Base-by-base conservation (phyloP, 139 green algal species). In the Chlorokybus atmophyticus region DNA sequence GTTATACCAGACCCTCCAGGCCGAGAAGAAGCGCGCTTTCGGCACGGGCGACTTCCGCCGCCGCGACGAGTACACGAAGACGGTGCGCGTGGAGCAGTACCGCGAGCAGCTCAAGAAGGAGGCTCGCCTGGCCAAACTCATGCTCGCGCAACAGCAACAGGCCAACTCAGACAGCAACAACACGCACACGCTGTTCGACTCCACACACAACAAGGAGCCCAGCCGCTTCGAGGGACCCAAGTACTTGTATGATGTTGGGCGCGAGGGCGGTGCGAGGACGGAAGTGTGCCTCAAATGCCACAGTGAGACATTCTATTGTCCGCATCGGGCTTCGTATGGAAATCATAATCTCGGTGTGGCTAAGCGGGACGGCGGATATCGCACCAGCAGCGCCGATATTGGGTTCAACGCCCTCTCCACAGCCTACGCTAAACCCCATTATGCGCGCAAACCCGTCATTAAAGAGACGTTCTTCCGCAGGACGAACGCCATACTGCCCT, bases 21-120 rank as follows among this genome's bases (percentile, higher is more conserved):
- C 55, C 42, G 59, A 66, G 31, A 66, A 66, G 59, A 66, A 57
- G 48, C 51, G 52, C 48, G 59, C 48, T 4, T 66, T 66, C 48
- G 14, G 24, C 21, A 52, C 31, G 7, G 59, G 59, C 3, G 59
- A 66, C 59, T 66, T 66, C 38, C 57, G 41, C 48, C 29, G 49
- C 17, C 49, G 59, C n/a, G 48, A 59, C 29, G 59, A 66, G 59
- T 66, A 42, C 59, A 40, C 31, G 2, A 66, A 52, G 31, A 57
- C 50, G 17, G 40, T 66, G 35, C 49, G 59, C 24, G 39, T 26
- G 4, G 48, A 66, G 48, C 59, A 66, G 49, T 66, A 59, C 32
- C 49, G 59, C 3, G 49, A 58, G 21, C 59, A 64, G 41, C 56
- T 64, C 41, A 55, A 55, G 56, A 42, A n/a, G 17, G 42, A 40